Evolutionary conservation across 306 rosid genomes (phyloP), one percentile per base, ranked within the genome.

Genomic region (Citrullus mucosospermus): DNA sequence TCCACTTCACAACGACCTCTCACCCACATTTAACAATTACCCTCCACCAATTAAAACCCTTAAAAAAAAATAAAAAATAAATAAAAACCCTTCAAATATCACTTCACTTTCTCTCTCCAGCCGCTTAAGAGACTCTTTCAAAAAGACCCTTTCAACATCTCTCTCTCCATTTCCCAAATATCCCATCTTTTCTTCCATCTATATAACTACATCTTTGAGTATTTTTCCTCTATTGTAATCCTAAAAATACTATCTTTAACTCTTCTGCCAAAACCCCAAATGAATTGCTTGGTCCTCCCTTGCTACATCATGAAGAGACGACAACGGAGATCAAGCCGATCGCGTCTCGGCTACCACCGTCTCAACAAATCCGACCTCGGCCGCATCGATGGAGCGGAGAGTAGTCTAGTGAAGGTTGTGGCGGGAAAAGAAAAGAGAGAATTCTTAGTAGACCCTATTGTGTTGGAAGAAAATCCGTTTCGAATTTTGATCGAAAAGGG

Each of bases 251-350:
- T 15, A 14, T 15, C 56, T 14, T 51, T 51, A 13, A n/a, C 6
- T 51, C n/a, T 51, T 13, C 56, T 51, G 4, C 5, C 6, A 15
- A 51, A 51, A 51, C n/a, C 9, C 16, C 32, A 4, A 5, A 93
- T 94, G 97, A 91, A 83, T 85, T 94, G 97, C 85, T 81, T 94
- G 80, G 97, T 88, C 17, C 76, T 87, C 86, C 97, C 96, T 12
- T 89, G 88, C 79, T 55, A 91, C 0, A 43, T 87, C 76, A 77
- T 89, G 79, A 77, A 89, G 78, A 86, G 88, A 59, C 83, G 85
- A 78, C 84, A 85, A 75, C 83, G 88, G 58, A 80, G 85, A 48
- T 48, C 54, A 10, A 22, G 17, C 11, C 84, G 88, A 6, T 85
- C 91, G 0, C 80, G 87, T 66, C 50, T 81, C 4, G 78, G 93